Evolutionary conservation across 176 grass and related monocot genomes (phyloP).

Genomic region (Triticum urartu): DNA sequence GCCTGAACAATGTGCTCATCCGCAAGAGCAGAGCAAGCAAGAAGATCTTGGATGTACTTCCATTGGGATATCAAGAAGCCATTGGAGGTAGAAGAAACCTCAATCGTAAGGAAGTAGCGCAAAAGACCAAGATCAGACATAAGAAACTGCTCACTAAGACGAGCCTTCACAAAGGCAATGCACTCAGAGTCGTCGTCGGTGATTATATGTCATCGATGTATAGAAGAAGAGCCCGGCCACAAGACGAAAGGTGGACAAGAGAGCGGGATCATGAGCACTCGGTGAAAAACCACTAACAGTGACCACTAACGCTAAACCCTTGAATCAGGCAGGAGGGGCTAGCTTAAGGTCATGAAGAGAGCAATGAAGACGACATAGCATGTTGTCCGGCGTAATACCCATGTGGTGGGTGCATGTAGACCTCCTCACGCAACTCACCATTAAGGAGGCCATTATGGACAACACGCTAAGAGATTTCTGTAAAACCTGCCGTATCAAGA

Average conservation of each 20-base stretch:
- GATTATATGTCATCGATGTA: background rate
- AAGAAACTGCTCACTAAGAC: background rate
- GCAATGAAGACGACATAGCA: background rate
- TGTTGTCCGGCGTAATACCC: background rate
- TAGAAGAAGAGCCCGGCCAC: background rate
- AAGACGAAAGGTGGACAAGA: background rate
- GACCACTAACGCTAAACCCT: background rate
- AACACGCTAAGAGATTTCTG: background rate
- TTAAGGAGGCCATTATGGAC: background rate
- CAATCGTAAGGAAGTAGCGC: background rate
- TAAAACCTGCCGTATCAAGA: background rate
- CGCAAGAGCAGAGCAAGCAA: background rate
- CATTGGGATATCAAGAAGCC: background rate
- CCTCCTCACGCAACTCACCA: background rate
- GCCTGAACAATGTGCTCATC: background rate
- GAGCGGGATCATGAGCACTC: background rate
- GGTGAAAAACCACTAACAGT: background rate
- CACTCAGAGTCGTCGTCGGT: background rate
- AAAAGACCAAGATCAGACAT: background rate
- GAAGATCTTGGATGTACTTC: background rate
- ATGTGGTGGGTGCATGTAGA: background rate
- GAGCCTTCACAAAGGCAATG: background rate
- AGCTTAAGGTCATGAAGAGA: background rate
- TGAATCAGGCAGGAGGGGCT: background rate
- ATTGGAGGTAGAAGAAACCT: background rate